phyloP scores from a whole-genome alignment of 2,329 filamentous ascomycete species.

The Fragosphaeria purpurea region DNA sequence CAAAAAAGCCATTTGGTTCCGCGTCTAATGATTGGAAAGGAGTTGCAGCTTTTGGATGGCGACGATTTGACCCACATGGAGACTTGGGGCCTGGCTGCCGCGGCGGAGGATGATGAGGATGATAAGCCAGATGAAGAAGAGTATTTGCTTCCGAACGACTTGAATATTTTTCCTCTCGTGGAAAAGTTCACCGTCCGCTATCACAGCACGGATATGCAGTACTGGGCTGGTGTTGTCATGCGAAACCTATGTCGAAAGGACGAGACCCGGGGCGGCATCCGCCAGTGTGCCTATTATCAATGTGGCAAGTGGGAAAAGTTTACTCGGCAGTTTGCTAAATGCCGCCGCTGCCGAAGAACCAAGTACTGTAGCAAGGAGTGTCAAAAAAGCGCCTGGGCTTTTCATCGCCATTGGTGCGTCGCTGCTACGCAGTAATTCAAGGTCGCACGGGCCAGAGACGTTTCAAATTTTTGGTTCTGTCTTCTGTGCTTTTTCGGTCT shows the following conservation, averaged over 20 bases:
- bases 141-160: constrained; percentile 84
- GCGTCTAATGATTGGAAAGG: constrained; percentile 77
- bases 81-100: constrained; percentile 23
- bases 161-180: constrained; percentile 96
- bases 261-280: constrained; percentile 83
- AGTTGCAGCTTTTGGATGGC: constrained; percentile 70
- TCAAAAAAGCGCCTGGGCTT: constrained; percentile 98
- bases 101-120: constrained; percentile 23
- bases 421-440: constrained; percentile 47
- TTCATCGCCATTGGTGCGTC: constrained; percentile 95
- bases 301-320: constrained; percentile 98
- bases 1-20: constrained; percentile 91
- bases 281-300: constrained; percentile 95
- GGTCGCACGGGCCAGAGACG: too few species aligned
- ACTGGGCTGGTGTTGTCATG: constrained; percentile 99
- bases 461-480: too few species aligned
- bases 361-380: constrained; percentile 99
- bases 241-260: constrained; percentile 97
- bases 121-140: constrained; percentile 68
- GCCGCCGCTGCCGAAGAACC: constrained; percentile 85
- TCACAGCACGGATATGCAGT: constrained; percentile 95
- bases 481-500: neutral
- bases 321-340: constrained; percentile 95
- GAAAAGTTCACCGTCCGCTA: constrained; percentile 97
- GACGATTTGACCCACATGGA: constrained; percentile 33